phyloP scores from a whole-genome alignment of 169 alveolate genomes.

The Plasmodium cynomolgi region DNA sequence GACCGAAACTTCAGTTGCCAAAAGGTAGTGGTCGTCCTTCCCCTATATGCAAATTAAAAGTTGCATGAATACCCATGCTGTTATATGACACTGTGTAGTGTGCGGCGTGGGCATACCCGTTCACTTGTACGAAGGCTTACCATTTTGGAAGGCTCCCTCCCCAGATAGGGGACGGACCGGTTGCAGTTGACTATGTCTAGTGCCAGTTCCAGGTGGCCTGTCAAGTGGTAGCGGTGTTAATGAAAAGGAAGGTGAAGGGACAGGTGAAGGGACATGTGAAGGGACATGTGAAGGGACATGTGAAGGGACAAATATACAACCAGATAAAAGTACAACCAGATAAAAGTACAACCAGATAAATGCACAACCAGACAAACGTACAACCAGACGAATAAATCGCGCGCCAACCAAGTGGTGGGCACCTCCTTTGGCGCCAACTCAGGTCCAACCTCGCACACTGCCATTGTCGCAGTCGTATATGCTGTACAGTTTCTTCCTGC shows the following conservation, averaged over 20 bases:
- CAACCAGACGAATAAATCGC: neutral
- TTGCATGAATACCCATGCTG: neutral
- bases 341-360: too few relatives aligned
- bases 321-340: too few relatives aligned
- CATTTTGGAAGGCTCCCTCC: neutral
- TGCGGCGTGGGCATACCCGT: neutral
- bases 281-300: too few relatives aligned
- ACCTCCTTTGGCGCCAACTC: neutral
- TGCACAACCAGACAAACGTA: neutral
- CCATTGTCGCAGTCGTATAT: constrained; percentile 4
- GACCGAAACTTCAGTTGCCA: constrained; percentile 35
- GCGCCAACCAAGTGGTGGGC: neutral
- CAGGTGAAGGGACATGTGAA: neutral
- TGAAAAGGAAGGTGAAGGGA: neutral
- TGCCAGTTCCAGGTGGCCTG: constrained; percentile 51
- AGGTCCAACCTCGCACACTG: constrained; percentile 25
- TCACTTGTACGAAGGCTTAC: neutral
- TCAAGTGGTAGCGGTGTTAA: neutral
- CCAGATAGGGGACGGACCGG: constrained; percentile 21
- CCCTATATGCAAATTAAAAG: constrained; percentile 5
- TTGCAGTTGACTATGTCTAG: constrained; percentile 20
- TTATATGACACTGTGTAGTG: neutral
- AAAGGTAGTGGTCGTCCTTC: constrained; percentile 19
- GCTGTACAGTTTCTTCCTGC: constrained; percentile 35
- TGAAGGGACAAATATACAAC: too few relatives aligned